Base-by-base conservation (phyloP, 148 eudicot species). In the Gaultheria prostrata region DNA sequence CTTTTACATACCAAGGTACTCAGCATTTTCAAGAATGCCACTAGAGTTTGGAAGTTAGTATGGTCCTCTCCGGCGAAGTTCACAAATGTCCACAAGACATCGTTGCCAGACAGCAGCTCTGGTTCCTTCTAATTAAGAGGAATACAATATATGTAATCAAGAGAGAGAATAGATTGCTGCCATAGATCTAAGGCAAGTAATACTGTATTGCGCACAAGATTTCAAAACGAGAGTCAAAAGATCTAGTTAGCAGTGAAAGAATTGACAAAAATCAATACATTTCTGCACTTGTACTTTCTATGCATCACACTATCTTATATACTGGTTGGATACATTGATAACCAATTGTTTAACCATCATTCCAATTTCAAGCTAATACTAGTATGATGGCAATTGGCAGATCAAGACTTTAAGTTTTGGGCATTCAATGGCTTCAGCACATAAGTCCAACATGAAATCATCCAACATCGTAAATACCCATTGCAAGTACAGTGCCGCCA, bases 21-120 rank as follows among this genome's bases (percentile, higher is more conserved):
- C 69, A 97, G 87, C 95, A 97, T 91, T 81, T 93, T 92, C 91
- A 97, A 87, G 87, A 97, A 97, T 80, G 99, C 98, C 83, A 89
- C 99, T 79, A 97, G 88, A 21, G 99, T 97, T 48, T 94, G 93
- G 85, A 92, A 92, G 89, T 97, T 97, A 45, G 92, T 90, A 83
- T 97, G 99, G 88, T 94, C 99, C 87, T 97, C 98, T 78, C 98
- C 99, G 80, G 99, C 94, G 87, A 94, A 94, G 86, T 91, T 91
- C 30, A 97, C 97, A 88, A 97, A 94, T 43, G 98, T 97, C 99
- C 99, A 97, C 82, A 97, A 71, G 65, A 90, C 98, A 87, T 97
- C 99, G 89, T 97, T 97, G 81, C 98, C 97, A 56, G 92, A 89
- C 89, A 97, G 89, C 82, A 97, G 91, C 87, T 97, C 99, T 75